These are phyloP conservation scores for Epicoccum nigrum DNA, from an alignment of 2,329 filamentous ascomycete genomes.

Conservation along the genomic window DNA sequence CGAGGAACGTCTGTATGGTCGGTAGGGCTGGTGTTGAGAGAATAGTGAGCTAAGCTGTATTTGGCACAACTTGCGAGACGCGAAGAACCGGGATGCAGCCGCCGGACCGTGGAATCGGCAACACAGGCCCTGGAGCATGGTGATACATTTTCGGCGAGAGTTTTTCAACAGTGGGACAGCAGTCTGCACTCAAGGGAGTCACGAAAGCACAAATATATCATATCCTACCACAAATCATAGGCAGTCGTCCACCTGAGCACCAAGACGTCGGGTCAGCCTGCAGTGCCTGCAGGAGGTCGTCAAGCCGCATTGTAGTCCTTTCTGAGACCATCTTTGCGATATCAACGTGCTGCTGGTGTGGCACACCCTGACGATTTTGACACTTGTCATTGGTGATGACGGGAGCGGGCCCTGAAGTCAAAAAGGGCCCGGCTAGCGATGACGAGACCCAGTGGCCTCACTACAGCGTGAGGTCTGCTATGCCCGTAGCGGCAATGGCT, in stretches of 20 bases:
- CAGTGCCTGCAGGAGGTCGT: slow-evolving; percentile 8
- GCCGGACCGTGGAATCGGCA: slow-evolving; percentile 14
- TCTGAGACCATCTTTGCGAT: slow-evolving; percentile 5
- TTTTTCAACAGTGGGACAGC: slow-evolving; percentile 7
- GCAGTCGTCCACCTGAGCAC: not conserved
- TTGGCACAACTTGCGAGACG: slow-evolving; percentile 20
- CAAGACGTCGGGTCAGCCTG: slow-evolving; percentile 2
- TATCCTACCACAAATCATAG: not conserved
- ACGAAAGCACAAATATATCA: not conserved
- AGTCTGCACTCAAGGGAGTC: not conserved
- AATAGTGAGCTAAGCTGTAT: slow-evolving; percentile 5
- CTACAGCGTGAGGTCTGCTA: slow-evolving; percentile 32
- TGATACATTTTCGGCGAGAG: slow-evolving; percentile 9
- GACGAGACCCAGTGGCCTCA: slow-evolving; percentile 33
- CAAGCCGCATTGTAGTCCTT: slow-evolving; percentile 1
- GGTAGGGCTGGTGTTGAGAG: slow-evolving; percentile 32
- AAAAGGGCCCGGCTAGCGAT: slow-evolving; percentile 24
- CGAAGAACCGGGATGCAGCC: slow-evolving; percentile 13
- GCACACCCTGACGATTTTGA: slow-evolving; percentile 11
- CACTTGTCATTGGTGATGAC: slow-evolving; percentile 14
- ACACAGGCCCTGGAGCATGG: slow-evolving; percentile 8
- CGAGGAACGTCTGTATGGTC: slow-evolving; percentile 21
- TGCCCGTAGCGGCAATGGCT: slow-evolving; percentile 23
- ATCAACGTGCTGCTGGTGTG: slow-evolving; percentile 10
- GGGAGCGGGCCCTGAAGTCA: slow-evolving; percentile 20